Evolutionary conservation across 179 eudicot genomes (phyloP).

Genomic region (Vitellaria paradoxa): DNA sequence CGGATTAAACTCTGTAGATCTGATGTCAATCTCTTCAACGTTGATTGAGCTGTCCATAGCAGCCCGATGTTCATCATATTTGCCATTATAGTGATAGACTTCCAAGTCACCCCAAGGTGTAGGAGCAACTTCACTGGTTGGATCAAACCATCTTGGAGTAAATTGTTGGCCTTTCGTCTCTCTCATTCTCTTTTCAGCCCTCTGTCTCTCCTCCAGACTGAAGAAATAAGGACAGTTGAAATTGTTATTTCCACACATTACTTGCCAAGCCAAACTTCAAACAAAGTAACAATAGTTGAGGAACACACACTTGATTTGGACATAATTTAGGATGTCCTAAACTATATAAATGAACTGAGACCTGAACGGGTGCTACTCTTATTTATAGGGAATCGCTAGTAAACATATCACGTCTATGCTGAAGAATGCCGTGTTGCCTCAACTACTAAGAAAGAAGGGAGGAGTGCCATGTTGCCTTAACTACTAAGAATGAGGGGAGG

Average conservation of each 20-base stretch:
- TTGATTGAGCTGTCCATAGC: constrained; percentile 33
- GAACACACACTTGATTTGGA: neutral
- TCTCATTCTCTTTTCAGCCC: constrained; percentile 61
- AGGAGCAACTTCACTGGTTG: constrained; percentile 39
- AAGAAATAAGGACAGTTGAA: neutral
- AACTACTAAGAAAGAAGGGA: too few species aligned
- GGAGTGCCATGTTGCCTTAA: too few species aligned
- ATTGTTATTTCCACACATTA: neutral
- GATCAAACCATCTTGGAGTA: constrained; percentile 61
- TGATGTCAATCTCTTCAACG: constrained; percentile 28
- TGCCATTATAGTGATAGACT: constrained; percentile 54
- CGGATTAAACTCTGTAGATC: constrained; percentile 54
- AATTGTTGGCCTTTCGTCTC: constrained; percentile 55
- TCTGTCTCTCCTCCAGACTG: constrained; percentile 75
- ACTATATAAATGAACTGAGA: too few species aligned
- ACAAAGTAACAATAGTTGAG: neutral
- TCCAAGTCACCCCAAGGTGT: constrained; percentile 90
- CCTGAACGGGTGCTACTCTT: too few species aligned
- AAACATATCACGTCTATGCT: too few species aligned
- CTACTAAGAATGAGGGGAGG: too few species aligned
- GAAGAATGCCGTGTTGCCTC: too few species aligned
- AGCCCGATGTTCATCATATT: constrained; percentile 44
- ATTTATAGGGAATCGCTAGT: too few species aligned
- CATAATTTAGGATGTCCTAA: too few species aligned
- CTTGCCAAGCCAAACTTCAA: neutral